phyloP scores from a whole-genome alignment of 352 stramenopile genomes.

The Globisporangium nagaii region DNA sequence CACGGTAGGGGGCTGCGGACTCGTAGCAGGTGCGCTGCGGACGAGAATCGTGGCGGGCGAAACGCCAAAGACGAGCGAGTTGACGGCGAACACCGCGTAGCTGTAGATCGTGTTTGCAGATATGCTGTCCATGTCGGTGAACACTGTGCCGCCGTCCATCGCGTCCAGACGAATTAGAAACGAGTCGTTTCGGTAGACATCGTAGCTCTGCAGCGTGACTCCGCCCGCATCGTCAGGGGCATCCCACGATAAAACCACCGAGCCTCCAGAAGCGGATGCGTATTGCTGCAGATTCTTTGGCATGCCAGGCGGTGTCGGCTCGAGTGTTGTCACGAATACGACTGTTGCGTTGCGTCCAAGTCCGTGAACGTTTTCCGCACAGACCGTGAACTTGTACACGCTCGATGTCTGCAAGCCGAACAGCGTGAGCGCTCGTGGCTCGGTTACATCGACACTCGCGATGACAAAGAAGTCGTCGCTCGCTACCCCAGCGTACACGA shows the following conservation, averaged over 20 bases:
- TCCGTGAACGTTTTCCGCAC: too few species aligned
- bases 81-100: slow-evolving; percentile 34
- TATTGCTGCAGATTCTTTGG: too few species aligned
- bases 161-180: slow-evolving; percentile 6
- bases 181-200: slow-evolving; percentile 28
- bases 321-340: too few species aligned
- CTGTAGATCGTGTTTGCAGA: slow-evolving; percentile 23
- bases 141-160: slow-evolving; percentile 5
- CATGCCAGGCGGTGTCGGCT: too few species aligned
- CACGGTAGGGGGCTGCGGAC: slow-evolving; percentile 13
- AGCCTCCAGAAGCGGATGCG: slow-evolving; percentile 27
- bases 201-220: slow-evolving; percentile 27
- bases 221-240: slow-evolving; percentile 32
- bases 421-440: too few species aligned
- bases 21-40: slow-evolving; percentile 14
- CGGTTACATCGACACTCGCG: too few species aligned
- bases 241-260: slow-evolving; percentile 34
- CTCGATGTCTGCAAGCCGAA: too few species aligned
- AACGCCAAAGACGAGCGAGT: slow-evolving; percentile 13
- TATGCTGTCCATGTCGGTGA: slow-evolving; percentile 23
- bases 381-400: too few species aligned
- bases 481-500: slow-evolving; percentile 15
- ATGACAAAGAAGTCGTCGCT: too few species aligned
- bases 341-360: too few species aligned
- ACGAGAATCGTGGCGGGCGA: slow-evolving; percentile 6